Base-by-base conservation (phyloP, 345 rosid genomes). In the Camelina laxa region DNA sequence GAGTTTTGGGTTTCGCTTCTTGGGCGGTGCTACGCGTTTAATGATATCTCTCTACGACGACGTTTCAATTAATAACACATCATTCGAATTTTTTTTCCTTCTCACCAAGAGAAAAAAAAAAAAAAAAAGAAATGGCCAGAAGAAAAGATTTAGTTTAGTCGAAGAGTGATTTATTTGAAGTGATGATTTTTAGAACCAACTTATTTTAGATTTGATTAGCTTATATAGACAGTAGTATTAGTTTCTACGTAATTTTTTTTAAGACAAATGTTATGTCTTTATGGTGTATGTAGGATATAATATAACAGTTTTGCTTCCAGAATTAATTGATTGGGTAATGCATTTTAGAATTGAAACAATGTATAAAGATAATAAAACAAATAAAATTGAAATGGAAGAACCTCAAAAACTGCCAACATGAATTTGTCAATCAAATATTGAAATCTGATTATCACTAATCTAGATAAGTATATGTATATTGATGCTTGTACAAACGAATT, bases 11-110 rank as follows among this genome's bases (percentile, higher is more conserved):
- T 27, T 27, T 47, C 2, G 71, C 71, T 30, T 56, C 5, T 64
- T 70, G 74, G 80, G 63, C 50, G 21, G 20, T 73, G 5, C 41
- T 42, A 61, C 69, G 54, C 60, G 45, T 67, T 72, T 78, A 44
- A 63, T 77, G 72, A 48, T 57, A 16, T 17, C 48, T 51, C 48
- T 50, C 19, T 20, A 55, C 41, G 62, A 16, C 48, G 13, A 9
- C 48, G 53, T 56, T 6, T 14, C 6, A 21, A 53, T 24, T 33
- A 60, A 36, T 24, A 51, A 60, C 56, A 59, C 55, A 72, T 53
- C 47, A 20, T 42, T 73, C 63, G 35, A 31, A 58, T 57, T 30
- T 44, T 58, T 59, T 31, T 7, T 5, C 16, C 30, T 27, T 27
- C 30, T 27, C 19, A 11, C 38, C 27, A 41, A 50, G 45, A 61